A percentile compares a stretch with the other conserved stretches of the same genome.
These are phyloP conservation scores for Pythium myriotylum DNA, from an alignment of 352 stramenopile genomes.

Conservation along the genomic window DNA sequence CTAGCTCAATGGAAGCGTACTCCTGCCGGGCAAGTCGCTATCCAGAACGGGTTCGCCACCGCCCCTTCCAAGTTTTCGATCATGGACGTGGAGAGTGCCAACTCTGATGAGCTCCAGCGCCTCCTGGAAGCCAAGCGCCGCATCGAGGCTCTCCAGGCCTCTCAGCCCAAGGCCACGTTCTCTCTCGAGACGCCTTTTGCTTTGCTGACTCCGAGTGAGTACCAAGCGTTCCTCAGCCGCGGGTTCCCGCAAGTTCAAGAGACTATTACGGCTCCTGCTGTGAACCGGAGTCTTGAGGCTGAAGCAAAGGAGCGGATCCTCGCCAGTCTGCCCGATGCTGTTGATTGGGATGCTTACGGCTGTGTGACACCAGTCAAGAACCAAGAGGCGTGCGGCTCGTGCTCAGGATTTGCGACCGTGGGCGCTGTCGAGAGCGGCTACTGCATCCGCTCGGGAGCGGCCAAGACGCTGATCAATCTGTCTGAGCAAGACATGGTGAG, in stretches of 20 bases:
- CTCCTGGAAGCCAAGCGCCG: conserved; percentile 3
- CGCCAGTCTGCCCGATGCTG: neutral
- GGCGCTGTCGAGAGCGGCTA: conserved; percentile 89
- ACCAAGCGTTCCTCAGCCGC: conserved; percentile 13
- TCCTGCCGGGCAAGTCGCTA: neutral
- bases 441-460: conserved; percentile 67
- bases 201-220: conserved; percentile 56
- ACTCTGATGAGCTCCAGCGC: conserved; percentile 1
- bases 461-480: conserved; percentile 67
- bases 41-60: neutral
- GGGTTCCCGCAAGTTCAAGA: neutral
- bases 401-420: conserved; percentile 95
- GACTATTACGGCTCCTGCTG: too few relatives aligned
- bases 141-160: neutral
- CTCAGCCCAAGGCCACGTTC: conserved; percentile 48
- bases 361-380: conserved; percentile 36
- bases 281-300: too few relatives aligned
- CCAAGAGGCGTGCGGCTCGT: conserved; percentile 96
- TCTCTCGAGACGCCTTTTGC: conserved; percentile 57
- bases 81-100: neutral
- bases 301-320: neutral
- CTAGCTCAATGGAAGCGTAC: conserved; percentile 1
- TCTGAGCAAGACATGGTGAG: conserved; percentile 95
- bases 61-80: neutral
- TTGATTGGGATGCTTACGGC: conserved; percentile 9